Evolutionary conservation across 1,284 basidiomycete species (phyloP), one percentile per base, ranked within the genome.

Genomic region (Neolentinus lepideus): DNA sequence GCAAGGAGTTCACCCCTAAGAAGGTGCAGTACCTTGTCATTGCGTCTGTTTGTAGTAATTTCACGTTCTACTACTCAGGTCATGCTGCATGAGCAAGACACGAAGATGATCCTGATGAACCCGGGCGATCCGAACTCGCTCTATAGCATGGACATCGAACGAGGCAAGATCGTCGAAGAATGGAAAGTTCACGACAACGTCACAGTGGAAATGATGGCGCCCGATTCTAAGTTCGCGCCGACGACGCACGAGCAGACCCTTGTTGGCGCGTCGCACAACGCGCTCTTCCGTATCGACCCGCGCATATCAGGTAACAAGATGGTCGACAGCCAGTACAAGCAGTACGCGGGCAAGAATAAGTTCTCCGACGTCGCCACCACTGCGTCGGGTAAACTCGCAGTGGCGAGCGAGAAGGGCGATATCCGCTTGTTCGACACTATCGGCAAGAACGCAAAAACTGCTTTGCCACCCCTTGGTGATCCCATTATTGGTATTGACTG

Each of bases 381-480:
- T 25, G 85, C 83, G 35, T 72, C 75, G 9, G 96, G 97, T 24
- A 88, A 90, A 67, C 77, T 99, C 54, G 97, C 94, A 1, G 90
- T 99, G 2, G 94, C 92, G 14, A 94, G 91, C 63, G 90, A 94
- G 72, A 99, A 98, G 75, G 97, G 97, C 58, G 97, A 99, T 68
- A 91, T 99, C 60, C 81, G 96, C 50, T 75, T 99, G 54, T 99
- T 96, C 65, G 97, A 99, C 69, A 79, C 87, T 54, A 92, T 99
- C 62, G 97, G 97, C 51, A 99, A 98, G 82, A 99, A 94, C 65
- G 97, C 97, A 33, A 99, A 99, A 83, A 99, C 97, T 21, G 94
- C 94, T n/a, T 75, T 99, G 51, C 94, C 96, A 25, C 92, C 94
- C 31, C 79, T 98, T 26, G 95, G 97, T 26, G 94, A 98, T 71